Evolutionary conservation across 1,284 basidiomycete species (phyloP).

Genomic region (Phylloboletellus chloephorus): DNA sequence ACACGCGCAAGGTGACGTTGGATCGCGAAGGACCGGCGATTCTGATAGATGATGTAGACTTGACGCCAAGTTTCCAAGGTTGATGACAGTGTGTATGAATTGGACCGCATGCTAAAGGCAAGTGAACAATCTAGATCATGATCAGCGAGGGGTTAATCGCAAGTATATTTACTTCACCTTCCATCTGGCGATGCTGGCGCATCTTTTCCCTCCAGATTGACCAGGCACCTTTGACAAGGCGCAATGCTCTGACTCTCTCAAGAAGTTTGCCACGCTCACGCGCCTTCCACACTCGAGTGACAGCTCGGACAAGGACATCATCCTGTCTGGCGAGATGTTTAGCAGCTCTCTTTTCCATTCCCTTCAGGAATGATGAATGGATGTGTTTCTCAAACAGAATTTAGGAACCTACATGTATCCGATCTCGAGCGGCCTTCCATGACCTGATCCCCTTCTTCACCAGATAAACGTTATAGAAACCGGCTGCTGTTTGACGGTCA

Average conservation of each 20-base stretch:
- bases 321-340: constrained; percentile 61
- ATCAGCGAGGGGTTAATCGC: constrained; percentile 10
- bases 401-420: constrained; percentile 43
- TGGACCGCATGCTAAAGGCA: constrained; percentile 45
- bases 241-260: constrained; percentile 46
- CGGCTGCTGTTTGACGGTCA: constrained; percentile 39
- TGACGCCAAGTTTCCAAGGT: constrained; percentile 49
- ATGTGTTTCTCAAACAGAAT: constrained; percentile 1
- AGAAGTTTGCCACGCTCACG: constrained; percentile 61
- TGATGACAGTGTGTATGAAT: constrained; percentile 37
- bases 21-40: constrained; percentile 46
- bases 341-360: constrained; percentile 48
- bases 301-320: constrained; percentile 55
- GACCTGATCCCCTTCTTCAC: constrained; percentile 42
- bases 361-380: constrained; percentile 31
- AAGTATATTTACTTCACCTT: constrained; percentile 37
- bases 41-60: constrained; percentile 43
- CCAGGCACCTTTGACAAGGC: constrained; percentile 46
- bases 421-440: constrained; percentile 53
- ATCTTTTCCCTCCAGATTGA: constrained; percentile 50
- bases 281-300: constrained; percentile 68
- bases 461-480: constrained; percentile 40
- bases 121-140: constrained; percentile 43
- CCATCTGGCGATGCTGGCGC: constrained; percentile 35
- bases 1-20: constrained; percentile 45